These are phyloP conservation scores for Crassisporium funariophilum DNA, from an alignment of 768 basidiomycete genomes.

Conservation along the genomic window DNA sequence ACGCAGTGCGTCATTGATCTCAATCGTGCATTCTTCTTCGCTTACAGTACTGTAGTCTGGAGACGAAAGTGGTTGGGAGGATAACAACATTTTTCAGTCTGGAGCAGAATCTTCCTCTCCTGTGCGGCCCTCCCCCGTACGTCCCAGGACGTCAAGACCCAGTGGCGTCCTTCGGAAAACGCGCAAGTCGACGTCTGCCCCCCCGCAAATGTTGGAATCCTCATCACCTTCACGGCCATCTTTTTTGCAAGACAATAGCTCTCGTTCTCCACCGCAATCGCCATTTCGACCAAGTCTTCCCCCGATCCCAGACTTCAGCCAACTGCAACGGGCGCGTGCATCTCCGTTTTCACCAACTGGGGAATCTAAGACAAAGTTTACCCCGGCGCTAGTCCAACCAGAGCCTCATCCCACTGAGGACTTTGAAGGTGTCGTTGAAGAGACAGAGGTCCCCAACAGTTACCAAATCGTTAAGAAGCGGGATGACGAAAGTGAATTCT, in stretches of 20 bases:
- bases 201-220: conserved; percentile 54
- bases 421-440: background rate
- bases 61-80: conserved; percentile 83
- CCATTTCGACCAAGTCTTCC: conserved; percentile 55
- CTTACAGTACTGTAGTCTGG: conserved; percentile 19
- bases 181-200: conserved; percentile 74
- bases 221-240: conserved; percentile 40
- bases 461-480: no score
- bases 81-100: conserved; percentile 88
- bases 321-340: conserved; percentile 25
- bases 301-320: conserved; percentile 21
- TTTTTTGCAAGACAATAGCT: conserved; percentile 13
- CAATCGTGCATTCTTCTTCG: conserved; percentile 7
- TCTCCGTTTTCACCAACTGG: conserved; percentile 21
- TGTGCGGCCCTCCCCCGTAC: conserved; percentile 57
- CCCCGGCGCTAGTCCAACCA: background rate
- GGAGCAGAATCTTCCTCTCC: conserved; percentile 90
- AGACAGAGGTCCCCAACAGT: no score
- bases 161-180: conserved; percentile 48
- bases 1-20: conserved; percentile 31
- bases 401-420: background rate
- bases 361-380: conserved; percentile 11
- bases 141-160: conserved; percentile 44
- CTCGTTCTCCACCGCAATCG: conserved; percentile 32
- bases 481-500: background rate